These are phyloP conservation scores for Nidularia pulvinata DNA, from an alignment of 768 basidiomycete genomes.

Conservation along the genomic window DNA sequence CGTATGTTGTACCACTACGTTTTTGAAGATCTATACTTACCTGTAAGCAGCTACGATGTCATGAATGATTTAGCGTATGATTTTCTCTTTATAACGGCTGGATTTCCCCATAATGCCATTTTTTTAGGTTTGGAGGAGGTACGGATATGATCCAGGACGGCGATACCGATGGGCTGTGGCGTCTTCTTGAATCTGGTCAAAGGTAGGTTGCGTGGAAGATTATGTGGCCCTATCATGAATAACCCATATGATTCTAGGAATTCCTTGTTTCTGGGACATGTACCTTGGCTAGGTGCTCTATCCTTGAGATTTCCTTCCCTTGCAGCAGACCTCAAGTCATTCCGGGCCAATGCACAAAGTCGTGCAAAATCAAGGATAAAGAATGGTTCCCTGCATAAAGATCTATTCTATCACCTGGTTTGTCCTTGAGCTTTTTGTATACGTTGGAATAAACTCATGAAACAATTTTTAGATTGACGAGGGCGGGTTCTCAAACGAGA, in stretches of 20 bases:
- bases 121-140: conserved; percentile 7
- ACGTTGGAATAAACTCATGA: too few relatives aligned
- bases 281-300: conserved; percentile 45
- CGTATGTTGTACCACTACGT: conserved; percentile 19
- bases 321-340: conserved; percentile 34
- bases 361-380: conserved; percentile 18
- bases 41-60: conserved; percentile 31
- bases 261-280: conserved; percentile 40
- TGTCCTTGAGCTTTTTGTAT: too few relatives aligned
- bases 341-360: conserved; percentile 34
- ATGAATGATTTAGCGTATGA: conserved; percentile 41
- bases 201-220: conserved; percentile 25
- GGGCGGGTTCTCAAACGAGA: not conserved
- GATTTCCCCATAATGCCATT: too few relatives aligned
- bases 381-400: too few relatives aligned
- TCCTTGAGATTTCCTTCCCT: conserved; percentile 31
- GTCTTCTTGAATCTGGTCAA: conserved; percentile 39
- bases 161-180: conserved; percentile 41
- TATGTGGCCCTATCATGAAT: not conserved
- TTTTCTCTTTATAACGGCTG: not conserved
- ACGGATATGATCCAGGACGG: conserved; percentile 30
- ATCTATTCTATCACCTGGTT: too few relatives aligned
- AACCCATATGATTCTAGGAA: conserved; percentile 17
- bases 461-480: too few relatives aligned
- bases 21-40: too few relatives aligned